Evolutionary conservation across 208 protist genomes (phyloP).

Genomic region (Leptomonas seymouri): DNA sequence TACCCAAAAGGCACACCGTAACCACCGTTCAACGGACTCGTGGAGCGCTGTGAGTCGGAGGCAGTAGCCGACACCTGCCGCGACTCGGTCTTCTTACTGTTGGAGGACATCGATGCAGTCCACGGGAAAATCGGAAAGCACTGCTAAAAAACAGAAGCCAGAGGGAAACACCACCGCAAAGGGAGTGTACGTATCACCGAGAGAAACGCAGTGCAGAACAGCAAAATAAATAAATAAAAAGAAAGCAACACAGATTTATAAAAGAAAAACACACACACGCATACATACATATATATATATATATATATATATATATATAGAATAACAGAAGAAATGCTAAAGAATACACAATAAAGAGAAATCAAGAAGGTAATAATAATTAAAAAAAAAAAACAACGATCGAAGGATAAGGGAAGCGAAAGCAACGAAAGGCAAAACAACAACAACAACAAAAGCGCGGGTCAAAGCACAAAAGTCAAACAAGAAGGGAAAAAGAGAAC

Average conservation of each 20-base stretch:
- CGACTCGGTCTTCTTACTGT: background rate
- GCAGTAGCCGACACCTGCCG: background rate
- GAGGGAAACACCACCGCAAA: background rate
- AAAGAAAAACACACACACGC: constrained; percentile 1
- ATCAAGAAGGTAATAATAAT: background rate
- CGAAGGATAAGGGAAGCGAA: too few relatives aligned
- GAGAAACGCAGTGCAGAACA: background rate
- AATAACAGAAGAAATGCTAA: too few relatives aligned
- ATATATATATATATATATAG: too few relatives aligned
- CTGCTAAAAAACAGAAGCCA: background rate
- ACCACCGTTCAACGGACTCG: background rate
- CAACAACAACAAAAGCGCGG: too few relatives aligned
- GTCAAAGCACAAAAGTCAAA: too few relatives aligned
- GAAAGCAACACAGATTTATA: background rate
- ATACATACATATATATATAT: background rate
- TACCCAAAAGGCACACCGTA: background rate
- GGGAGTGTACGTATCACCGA: too few relatives aligned
- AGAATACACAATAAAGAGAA: too few relatives aligned
- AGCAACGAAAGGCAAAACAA: too few relatives aligned
- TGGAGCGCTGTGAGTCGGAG: background rate
- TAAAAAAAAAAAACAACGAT: background rate
- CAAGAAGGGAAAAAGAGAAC: too few relatives aligned
- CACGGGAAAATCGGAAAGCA: background rate
- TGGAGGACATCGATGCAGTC: background rate
- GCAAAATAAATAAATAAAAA: background rate